Evolutionary conservation across 2,329 filamentous ascomycete genomes (phyloP).

Genomic region (Dactylellina leptospora): DNA sequence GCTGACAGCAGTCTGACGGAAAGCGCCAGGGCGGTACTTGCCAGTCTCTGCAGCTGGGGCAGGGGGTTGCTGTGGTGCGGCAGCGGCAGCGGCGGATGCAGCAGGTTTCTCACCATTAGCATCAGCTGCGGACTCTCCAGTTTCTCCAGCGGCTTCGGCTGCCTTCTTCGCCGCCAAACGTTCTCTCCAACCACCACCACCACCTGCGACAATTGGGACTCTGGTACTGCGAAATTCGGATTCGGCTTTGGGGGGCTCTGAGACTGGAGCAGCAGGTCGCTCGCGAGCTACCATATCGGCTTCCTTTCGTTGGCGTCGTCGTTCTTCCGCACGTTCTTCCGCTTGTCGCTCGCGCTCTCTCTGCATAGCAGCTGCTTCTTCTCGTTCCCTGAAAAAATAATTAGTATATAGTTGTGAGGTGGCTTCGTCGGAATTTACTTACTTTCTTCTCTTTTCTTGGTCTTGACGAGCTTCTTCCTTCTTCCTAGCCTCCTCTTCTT

Average conservation of each 20-base stretch:
- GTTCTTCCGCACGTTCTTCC: constrained; percentile 92
- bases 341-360: constrained; percentile 74
- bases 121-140: constrained; percentile 13
- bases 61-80: not conserved
- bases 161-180: constrained; percentile 54
- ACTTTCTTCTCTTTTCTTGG: constrained; percentile 69
- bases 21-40: constrained; percentile 44
- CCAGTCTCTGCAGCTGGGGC: constrained; percentile 2
- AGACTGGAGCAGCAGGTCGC: constrained; percentile 25
- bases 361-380: constrained; percentile 71
- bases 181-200: constrained; percentile 56
- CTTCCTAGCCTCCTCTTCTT: constrained; percentile 75
- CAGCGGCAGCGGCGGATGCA: too few species aligned
- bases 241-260: constrained; percentile 33
- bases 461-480: constrained; percentile 74
- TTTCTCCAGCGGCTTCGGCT: constrained; percentile 36
- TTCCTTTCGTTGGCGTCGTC: constrained; percentile 62
- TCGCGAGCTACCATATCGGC: constrained; percentile 29
- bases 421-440: constrained; percentile 58
- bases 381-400: constrained; percentile 67
- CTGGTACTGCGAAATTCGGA: constrained; percentile 39
- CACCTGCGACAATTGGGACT: constrained; percentile 45
- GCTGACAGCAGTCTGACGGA: constrained; percentile 37
- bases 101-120: constrained; percentile 41
- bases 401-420: constrained; percentile 36